A percentile compares a stretch with the other conserved stretches of the same genome.
Conservation (phyloP, 2,329 filamentous ascomycete species). For the Mycosphaerella sp. region DNA sequence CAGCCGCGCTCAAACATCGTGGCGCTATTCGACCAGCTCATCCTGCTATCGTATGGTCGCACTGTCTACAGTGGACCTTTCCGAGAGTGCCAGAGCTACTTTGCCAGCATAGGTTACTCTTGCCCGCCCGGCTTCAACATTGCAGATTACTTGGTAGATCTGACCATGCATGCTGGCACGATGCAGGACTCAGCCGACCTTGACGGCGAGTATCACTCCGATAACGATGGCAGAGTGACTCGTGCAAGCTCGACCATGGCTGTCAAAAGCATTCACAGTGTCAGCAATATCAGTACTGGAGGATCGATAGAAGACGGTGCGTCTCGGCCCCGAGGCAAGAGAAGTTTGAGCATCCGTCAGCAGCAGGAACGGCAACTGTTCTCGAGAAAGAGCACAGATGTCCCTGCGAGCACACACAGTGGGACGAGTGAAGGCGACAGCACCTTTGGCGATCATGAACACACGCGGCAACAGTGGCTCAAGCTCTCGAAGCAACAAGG, state of each 20-base stretch:
- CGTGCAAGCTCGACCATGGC: constrained; percentile 81
- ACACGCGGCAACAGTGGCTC: constrained; percentile 54
- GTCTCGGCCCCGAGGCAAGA: constrained; percentile 60
- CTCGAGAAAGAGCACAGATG: constrained; percentile 65
- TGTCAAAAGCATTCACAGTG: constrained; percentile 83
- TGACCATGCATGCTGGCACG: constrained; percentile 88
- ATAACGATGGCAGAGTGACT: constrained; percentile 60
- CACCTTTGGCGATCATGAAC: constrained; percentile 28
- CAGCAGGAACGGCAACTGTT: constrained; percentile 88
- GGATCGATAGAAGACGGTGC: constrained; percentile 43
- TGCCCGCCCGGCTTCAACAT: constrained; percentile 98
- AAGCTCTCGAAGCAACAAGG: constrained; percentile 48
- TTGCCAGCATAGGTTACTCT: constrained; percentile 82
- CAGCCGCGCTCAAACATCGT: constrained; percentile 98
- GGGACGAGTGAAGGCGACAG: constrained; percentile 53
- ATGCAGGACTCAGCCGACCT: constrained; percentile 50
- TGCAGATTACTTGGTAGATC: constrained; percentile 91
- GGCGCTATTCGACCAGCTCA: constrained; percentile 87
- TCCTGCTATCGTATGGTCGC: constrained; percentile 80
- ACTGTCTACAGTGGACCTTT: constrained; percentile 94
- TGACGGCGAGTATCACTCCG: constrained; percentile 45
- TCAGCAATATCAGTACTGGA: constrained; percentile 63
- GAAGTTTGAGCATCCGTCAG: constrained; percentile 72
- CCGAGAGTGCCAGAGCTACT: constrained; percentile 80
- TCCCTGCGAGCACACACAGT: constrained; percentile 39